A percentile compares a stretch with the other conserved stretches of the same genome.
Evolutionary conservation across 2,329 filamentous ascomycete species (phyloP).

Genomic region (Cyphellophora europaea): DNA sequence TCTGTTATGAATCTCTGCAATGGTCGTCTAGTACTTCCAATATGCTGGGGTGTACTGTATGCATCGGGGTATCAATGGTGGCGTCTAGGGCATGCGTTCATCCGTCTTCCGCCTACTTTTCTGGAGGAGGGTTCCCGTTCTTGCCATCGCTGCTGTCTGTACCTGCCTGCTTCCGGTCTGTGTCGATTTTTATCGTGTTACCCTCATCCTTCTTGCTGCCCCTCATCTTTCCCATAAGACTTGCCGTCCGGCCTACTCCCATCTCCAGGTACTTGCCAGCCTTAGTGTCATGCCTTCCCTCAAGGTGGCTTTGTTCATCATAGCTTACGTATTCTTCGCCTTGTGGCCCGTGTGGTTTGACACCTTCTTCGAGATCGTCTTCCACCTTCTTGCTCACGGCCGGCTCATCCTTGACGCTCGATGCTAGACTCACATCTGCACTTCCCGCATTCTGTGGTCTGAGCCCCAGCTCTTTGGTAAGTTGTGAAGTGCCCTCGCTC

Average conservation of each 20-base stretch:
- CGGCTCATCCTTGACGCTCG: slow-evolving; percentile 43
- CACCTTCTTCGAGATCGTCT: slow-evolving; percentile 22
- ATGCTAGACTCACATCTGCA: slow-evolving; percentile 60
- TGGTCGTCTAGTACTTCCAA: too few relatives aligned
- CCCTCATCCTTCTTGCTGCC: too few relatives aligned
- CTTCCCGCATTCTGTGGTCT: slow-evolving; percentile 56
- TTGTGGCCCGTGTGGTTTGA: slow-evolving; percentile 26
- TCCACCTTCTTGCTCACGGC: neutral
- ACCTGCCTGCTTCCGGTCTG: too few relatives aligned
- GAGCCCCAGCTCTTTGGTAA: slow-evolving; percentile 59
- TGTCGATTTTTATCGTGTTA: too few relatives aligned
- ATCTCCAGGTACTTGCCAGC: slow-evolving; percentile 10
- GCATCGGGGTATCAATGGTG: too few relatives aligned
- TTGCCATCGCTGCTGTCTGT: too few relatives aligned
- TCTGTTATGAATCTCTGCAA: too few relatives aligned
- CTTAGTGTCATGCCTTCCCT: slow-evolving; percentile 9
- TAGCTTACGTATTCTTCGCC: slow-evolving; percentile 8
- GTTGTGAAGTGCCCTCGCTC: slow-evolving; percentile 25
- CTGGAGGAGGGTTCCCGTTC: too few relatives aligned
- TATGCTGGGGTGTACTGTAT: too few relatives aligned
- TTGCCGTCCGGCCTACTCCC: slow-evolving; percentile 13
- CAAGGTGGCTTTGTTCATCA: slow-evolving; percentile 6
- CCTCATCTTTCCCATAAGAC: slow-evolving; percentile 15
- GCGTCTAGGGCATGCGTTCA: too few relatives aligned
- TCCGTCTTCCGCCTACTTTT: too few relatives aligned